Percentiles rank a stretch among this genome's conserved stretches.
Evolutionary conservation across 805 yeast genomes (phyloP).

Genomic region (Lachancea sp.): DNA sequence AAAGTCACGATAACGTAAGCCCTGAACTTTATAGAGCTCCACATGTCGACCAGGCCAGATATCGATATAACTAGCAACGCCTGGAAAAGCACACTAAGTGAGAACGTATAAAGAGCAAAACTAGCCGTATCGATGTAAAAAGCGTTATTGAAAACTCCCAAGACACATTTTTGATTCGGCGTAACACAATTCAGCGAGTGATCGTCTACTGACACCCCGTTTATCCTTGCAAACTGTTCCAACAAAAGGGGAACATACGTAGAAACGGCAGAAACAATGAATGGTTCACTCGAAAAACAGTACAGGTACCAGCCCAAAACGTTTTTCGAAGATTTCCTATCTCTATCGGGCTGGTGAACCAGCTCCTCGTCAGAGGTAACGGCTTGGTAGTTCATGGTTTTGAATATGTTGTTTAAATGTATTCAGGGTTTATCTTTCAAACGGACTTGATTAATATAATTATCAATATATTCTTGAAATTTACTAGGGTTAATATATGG

Average conservation of each 20-base stretch:
- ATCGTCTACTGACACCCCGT: conserved; percentile 59
- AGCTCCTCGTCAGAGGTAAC: conserved; percentile 5
- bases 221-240: conserved; percentile 66
- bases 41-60: conserved; percentile 66
- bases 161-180: conserved; percentile 39
- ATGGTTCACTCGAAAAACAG: conserved; percentile 75
- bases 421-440: too few relatives aligned
- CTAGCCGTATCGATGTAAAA: conserved; percentile 64
- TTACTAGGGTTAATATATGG: too few relatives aligned
- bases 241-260: conserved; percentile 68
- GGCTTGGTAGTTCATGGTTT: conserved; percentile 9
- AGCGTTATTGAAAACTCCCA: conserved; percentile 36
- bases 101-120: conserved; percentile 66
- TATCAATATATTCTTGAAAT: too few relatives aligned
- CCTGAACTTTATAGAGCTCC: conserved; percentile 39
- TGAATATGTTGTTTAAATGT: too few relatives aligned
- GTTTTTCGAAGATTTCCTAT: conserved; percentile 30
- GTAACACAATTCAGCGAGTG: conserved; percentile 48
- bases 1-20: conserved; percentile 49
- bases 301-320: conserved; percentile 64
- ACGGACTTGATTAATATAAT: too few relatives aligned
- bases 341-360: background rate
- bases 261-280: conserved; percentile 70
- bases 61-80: conserved; percentile 63
- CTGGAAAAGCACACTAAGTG: conserved; percentile 65